phyloP scores from a whole-genome alignment of 371 early-diverging fungal species.

The Rhizopus stolonifer region DNA sequence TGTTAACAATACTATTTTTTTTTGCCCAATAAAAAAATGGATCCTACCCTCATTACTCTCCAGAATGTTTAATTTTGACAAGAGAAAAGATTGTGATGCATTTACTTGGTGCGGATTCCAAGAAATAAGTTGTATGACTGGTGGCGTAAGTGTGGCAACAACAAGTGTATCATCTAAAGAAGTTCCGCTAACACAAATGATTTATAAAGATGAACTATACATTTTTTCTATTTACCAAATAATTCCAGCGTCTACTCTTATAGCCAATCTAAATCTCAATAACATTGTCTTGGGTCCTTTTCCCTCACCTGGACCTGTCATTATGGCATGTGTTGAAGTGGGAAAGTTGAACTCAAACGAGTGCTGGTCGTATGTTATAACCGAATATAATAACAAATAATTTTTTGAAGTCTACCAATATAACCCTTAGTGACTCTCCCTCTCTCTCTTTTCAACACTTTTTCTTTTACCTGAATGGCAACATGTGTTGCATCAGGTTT shows the following conservation, averaged over 20 bases:
- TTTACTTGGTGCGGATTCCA: slow-evolving; percentile 51
- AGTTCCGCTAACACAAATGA: slow-evolving; percentile 31
- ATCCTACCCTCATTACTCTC: slow-evolving; percentile 19
- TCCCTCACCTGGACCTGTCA: slow-evolving; percentile 53
- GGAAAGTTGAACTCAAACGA: slow-evolving; percentile 48
- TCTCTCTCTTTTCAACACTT: too few relatives aligned
- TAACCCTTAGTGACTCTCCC: too few relatives aligned
- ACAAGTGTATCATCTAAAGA: slow-evolving; percentile 45
- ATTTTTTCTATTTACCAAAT: slow-evolving; percentile 32
- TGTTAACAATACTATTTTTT: neutral
- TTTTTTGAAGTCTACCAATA: slow-evolving; percentile 46
- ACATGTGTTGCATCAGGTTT: slow-evolving; percentile 45
- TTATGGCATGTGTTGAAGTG: slow-evolving; percentile 48
- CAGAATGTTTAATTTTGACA: slow-evolving; percentile 27
- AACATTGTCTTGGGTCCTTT: slow-evolving; percentile 43
- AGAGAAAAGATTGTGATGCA: slow-evolving; percentile 39
- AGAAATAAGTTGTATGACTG: slow-evolving; percentile 49
- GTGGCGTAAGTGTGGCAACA: slow-evolving; percentile 42
- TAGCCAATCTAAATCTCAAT: slow-evolving; percentile 45
- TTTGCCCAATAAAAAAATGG: too few relatives aligned
- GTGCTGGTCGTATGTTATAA: slow-evolving; percentile 43
- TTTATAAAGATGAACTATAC: neutral
- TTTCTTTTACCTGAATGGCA: slow-evolving; percentile 38
- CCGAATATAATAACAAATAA: slow-evolving; percentile 45
- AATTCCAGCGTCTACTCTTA: slow-evolving; percentile 51